Percentiles rank a stretch among this genome's conserved stretches.
Conservation (phyloP, 257 asterid species). For the Gentiana dahurica region DNA sequence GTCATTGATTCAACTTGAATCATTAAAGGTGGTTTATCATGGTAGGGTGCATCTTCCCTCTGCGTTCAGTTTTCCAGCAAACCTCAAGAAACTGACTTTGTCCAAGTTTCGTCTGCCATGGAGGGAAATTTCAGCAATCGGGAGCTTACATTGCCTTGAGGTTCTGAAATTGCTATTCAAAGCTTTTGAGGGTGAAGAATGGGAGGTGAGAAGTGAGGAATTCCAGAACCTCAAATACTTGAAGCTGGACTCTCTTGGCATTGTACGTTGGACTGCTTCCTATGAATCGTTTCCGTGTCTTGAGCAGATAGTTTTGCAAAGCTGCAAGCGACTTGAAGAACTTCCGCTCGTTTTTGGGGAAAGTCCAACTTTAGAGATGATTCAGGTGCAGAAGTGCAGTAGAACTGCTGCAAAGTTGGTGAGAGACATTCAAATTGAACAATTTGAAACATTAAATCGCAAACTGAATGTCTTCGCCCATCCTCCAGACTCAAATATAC, state of each 20-base stretch:
- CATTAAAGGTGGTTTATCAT: conserved; percentile 3
- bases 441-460: background rate
- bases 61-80: background rate
- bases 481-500: no score
- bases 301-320: background rate
- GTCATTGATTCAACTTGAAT: background rate
- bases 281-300: background rate
- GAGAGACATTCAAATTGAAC: background rate
- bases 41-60: background rate
- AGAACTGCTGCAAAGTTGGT: background rate
- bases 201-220: background rate
- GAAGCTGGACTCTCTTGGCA: background rate
- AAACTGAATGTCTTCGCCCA: no score
- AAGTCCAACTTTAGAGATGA: background rate
- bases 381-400: background rate
- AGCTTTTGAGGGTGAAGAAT: background rate
- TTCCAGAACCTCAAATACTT: background rate
- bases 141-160: background rate
- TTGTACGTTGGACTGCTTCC: background rate
- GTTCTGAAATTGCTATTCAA: background rate
- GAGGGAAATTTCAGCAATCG: background rate
- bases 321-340: background rate
- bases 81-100: background rate
- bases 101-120: background rate
- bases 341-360: background rate